phyloP scores from a whole-genome alignment of 164 flowering plant genomes.

The Dillenia turbinata region DNA sequence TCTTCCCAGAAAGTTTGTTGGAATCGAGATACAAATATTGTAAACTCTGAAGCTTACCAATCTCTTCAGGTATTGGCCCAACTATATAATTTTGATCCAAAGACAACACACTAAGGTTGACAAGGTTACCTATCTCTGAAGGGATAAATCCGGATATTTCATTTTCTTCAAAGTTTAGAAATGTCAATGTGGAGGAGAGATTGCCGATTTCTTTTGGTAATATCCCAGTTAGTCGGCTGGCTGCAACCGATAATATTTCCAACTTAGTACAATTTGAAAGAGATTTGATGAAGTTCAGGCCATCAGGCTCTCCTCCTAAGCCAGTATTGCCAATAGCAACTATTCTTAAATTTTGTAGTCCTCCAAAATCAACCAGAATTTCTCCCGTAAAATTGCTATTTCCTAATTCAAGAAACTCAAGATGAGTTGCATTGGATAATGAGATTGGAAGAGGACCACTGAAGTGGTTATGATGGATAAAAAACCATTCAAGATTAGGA shows the following conservation, averaged over 20 bases:
- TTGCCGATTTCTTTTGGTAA: too few relatives aligned
- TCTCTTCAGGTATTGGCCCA: constrained; percentile 6
- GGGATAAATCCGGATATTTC: not conserved
- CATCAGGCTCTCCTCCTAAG: not conserved
- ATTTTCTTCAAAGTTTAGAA: not conserved
- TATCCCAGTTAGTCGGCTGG: not conserved
- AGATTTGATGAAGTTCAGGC: not conserved
- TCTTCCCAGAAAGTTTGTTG: not conserved
- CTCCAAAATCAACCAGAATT: not conserved
- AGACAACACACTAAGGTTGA: not conserved
- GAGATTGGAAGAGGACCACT: not conserved
- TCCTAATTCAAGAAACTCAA: not conserved
- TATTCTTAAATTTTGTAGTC: not conserved
- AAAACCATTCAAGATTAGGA: too few relatives aligned
- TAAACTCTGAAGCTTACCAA: not conserved
- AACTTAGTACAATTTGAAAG: not conserved
- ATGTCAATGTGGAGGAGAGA: not conserved
- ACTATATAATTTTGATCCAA: not conserved
- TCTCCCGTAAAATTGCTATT: not conserved
- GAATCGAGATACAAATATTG: not conserved
- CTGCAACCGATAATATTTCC: not conserved
- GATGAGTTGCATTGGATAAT: not conserved
- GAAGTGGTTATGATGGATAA: not conserved
- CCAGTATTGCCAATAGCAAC: not conserved
- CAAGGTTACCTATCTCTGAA: not conserved